Evolutionary conservation across 2,329 filamentous ascomycete species (phyloP).

Genomic region (Monilinia fructicola): DNA sequence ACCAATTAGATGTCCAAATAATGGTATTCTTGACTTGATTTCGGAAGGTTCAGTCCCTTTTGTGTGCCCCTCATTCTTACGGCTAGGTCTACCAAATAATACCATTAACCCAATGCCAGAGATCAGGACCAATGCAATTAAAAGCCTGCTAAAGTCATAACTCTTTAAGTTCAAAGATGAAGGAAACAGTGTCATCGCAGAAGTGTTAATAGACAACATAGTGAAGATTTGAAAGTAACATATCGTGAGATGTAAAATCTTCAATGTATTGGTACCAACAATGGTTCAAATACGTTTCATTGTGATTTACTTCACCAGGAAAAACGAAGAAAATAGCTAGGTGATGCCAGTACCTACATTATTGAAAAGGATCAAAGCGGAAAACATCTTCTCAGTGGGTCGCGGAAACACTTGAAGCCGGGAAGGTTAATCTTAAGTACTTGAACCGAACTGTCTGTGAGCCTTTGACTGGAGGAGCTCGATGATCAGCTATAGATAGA

Average conservation of each 20-base stretch:
- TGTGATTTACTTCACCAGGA: not conserved
- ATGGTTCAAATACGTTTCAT: not conserved
- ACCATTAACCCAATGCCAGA: not conserved
- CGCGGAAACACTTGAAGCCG: conserved; percentile 2
- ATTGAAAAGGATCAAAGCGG: not conserved
- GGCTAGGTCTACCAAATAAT: not conserved
- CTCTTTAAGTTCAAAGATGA: not conserved
- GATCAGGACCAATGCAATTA: not conserved
- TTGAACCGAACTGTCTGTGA: not conserved
- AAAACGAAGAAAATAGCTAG: not conserved
- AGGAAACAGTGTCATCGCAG: not conserved
- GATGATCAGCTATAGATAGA: not conserved
- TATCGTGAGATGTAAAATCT: not conserved
- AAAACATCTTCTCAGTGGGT: not conserved
- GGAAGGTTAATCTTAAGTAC: not conserved
- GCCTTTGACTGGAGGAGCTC: not conserved
- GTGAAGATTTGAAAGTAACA: not conserved
- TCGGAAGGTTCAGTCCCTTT: conserved; percentile 45
- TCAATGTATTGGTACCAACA: not conserved
- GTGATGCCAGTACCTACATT: not conserved
- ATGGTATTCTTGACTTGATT: conserved; percentile 45
- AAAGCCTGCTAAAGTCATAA: not conserved
- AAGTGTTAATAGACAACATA: not conserved
- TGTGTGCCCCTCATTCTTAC: not conserved
- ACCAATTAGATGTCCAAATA: conserved; percentile 49